Conservation (phyloP, 345 rosid species). For the Eucalyptus pauciflora region DNA sequence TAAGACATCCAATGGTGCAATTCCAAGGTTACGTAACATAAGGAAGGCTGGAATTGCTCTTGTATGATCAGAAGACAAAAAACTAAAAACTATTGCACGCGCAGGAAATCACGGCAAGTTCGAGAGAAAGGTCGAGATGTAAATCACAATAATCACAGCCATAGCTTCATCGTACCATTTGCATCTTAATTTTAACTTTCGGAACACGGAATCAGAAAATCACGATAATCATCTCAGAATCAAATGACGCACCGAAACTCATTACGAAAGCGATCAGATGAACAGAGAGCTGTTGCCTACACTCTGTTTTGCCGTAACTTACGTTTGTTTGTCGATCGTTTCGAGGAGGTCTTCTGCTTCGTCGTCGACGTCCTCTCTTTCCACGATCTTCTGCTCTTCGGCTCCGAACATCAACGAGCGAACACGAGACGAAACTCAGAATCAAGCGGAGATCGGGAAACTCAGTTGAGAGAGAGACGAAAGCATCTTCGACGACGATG, state of each 20-base stretch:
- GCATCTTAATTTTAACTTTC: not conserved
- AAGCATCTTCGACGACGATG: not conserved
- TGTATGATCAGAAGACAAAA: not conserved
- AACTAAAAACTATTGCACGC: rapidly evolving
- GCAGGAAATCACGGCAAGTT: not conserved
- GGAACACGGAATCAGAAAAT: not conserved
- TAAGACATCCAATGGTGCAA: not conserved
- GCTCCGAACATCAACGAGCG: not conserved
- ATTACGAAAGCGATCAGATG: not conserved
- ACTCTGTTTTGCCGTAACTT: not conserved
- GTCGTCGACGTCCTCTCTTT: not conserved
- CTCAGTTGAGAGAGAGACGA: no score
- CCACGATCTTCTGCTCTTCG: not conserved
- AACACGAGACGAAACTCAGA: not conserved
- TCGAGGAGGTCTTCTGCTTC: constrained; percentile 1
- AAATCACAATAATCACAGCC: not conserved
- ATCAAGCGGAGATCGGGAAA: no score
- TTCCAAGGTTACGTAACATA: not conserved
- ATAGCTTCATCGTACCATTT: not conserved
- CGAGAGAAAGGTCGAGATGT: not conserved
- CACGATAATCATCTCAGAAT: not conserved
- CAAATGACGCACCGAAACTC: not conserved
- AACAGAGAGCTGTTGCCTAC: not conserved
- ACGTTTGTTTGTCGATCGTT: not conserved
- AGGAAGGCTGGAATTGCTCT: not conserved